Evolutionary conservation across 2,329 filamentous ascomycete species (phyloP).

Genomic region (Aspergillus persii): DNA sequence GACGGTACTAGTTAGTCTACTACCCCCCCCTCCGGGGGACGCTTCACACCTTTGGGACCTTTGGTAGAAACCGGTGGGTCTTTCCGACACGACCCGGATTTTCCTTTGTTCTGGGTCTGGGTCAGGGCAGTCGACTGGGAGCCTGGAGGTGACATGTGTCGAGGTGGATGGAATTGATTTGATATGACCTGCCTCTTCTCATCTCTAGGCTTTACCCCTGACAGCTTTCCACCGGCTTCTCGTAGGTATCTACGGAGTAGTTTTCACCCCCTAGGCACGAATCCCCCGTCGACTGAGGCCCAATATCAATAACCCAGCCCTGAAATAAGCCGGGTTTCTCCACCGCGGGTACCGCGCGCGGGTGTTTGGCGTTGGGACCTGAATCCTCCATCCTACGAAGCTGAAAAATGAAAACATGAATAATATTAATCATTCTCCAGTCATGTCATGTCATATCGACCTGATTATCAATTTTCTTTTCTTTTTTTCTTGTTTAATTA

Average conservation of each 20-base stretch:
- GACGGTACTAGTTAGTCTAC: background rate
- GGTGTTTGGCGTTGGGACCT: background rate
- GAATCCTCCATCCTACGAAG: background rate
- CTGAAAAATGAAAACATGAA: background rate
- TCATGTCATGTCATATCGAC: background rate
- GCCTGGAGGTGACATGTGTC: background rate
- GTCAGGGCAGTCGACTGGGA: background rate
- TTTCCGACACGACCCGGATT: slow-evolving; percentile 7
- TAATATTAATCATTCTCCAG: background rate
- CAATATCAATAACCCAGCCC: background rate
- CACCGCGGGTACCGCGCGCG: slow-evolving; percentile 19
- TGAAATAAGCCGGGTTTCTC: slow-evolving; percentile 11
- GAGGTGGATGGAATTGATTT: background rate
- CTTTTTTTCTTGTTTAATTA: background rate
- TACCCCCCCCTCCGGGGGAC: background rate
- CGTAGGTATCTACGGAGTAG: background rate
- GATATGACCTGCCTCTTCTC: background rate
- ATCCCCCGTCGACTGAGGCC: no score
- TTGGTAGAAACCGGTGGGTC: slow-evolving; percentile 8
- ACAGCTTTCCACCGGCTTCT: background rate
- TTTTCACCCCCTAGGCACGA: no score
- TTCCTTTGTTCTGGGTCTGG: slow-evolving; percentile 7
- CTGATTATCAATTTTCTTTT: background rate
- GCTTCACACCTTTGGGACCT: background rate
- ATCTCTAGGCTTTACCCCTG: no score